Evolutionary conservation across 2,329 filamentous ascomycete species (phyloP).

Genomic region (Fusarium newnesense): DNA sequence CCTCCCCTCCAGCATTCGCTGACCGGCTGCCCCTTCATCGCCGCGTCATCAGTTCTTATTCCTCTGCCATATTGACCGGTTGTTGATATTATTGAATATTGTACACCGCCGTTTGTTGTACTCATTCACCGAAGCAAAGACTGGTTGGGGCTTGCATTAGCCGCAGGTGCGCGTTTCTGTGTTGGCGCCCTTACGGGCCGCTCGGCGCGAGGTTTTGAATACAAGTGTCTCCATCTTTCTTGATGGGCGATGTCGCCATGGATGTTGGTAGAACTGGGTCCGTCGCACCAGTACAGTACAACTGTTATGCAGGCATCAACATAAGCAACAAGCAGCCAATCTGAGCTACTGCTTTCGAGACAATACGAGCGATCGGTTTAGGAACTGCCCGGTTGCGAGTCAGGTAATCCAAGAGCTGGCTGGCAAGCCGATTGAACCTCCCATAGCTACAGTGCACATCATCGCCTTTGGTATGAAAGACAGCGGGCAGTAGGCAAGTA

Average conservation of each 20-base stretch:
- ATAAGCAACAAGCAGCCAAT: slow-evolving; percentile 10
- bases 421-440: not conserved
- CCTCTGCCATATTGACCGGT: slow-evolving; percentile 24
- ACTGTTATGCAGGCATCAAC: slow-evolving; percentile 24
- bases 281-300: slow-evolving; percentile 12
- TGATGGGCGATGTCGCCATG: slow-evolving; percentile 36
- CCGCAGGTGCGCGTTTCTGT: slow-evolving; percentile 21
- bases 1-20: slow-evolving; percentile 38
- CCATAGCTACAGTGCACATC: not conserved
- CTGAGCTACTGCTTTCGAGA: not conserved
- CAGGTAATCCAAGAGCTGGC: not conserved
- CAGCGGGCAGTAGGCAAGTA: not conserved
- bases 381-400: not conserved
- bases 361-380: slow-evolving; percentile 1
- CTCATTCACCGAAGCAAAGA: slow-evolving; percentile 10
- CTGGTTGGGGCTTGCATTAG: slow-evolving; percentile 40
- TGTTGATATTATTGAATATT: slow-evolving; percentile 9
- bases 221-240: slow-evolving; percentile 32
- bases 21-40: slow-evolving; percentile 33
- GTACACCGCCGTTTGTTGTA: slow-evolving; percentile 43
- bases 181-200: slow-evolving; percentile 31
- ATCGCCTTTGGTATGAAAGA: not conserved
- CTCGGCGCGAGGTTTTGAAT: slow-evolving; percentile 34
- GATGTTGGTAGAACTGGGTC: slow-evolving; percentile 12
- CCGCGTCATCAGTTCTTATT: slow-evolving; percentile 20